Conservation (phyloP, 352 stramenopile species). For the Phytophthora podocarpi region DNA sequence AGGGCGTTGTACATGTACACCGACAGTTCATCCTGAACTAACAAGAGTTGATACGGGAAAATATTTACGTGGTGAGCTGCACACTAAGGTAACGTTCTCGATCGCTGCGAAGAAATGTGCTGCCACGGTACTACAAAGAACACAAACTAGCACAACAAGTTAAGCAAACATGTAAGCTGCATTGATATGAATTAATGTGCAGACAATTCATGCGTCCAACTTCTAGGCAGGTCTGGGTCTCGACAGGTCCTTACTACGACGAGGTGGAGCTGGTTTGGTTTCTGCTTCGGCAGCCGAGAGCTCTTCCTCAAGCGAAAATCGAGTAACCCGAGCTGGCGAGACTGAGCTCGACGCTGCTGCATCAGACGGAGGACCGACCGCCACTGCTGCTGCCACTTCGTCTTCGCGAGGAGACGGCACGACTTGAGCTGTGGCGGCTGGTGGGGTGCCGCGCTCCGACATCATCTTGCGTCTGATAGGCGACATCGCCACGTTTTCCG, state of each 20-base stretch:
- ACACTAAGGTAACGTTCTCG: too few relatives aligned
- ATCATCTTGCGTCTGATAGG: slow-evolving; percentile 58
- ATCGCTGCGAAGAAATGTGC: too few relatives aligned
- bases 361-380: not conserved
- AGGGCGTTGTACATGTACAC: too few relatives aligned
- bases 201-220: too few relatives aligned
- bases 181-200: too few relatives aligned
- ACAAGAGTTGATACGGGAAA: too few relatives aligned
- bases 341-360: not conserved
- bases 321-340: slow-evolving; percentile 6
- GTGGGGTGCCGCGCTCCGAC: slow-evolving; percentile 16
- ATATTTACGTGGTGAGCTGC: too few relatives aligned
- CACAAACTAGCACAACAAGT: too few relatives aligned
- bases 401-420: slow-evolving; percentile 51
- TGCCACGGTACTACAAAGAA: too few relatives aligned
- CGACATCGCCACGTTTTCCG: slow-evolving; percentile 30
- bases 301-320: slow-evolving; percentile 27
- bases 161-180: too few relatives aligned
- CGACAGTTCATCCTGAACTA: too few relatives aligned
- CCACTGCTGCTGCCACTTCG: slow-evolving; percentile 37
- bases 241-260: not conserved
- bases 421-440: slow-evolving; percentile 6
- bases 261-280: slow-evolving; percentile 3
- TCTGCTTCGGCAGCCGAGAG: slow-evolving; percentile 12
- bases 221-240: not conserved